Evolutionary conservation across 805 yeast species (phyloP), one percentile per base, ranked within the genome.

Genomic region (Teunomyces kruisii): DNA sequence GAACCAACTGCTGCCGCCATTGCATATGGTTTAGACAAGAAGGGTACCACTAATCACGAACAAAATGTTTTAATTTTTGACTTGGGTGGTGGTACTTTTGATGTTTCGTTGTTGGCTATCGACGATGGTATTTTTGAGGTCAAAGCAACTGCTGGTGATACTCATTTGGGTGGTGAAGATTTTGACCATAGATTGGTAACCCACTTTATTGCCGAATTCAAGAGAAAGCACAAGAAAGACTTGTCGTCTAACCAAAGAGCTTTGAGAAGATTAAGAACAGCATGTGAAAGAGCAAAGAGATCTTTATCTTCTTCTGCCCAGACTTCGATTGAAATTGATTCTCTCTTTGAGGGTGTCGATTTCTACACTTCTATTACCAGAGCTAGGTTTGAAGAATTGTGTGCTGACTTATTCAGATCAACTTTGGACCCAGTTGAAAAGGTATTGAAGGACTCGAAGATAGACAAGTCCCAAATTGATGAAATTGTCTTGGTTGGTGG

Each of bases 401-500:
- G 92, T 81, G 76, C 88, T 59, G 96, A 88, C 61, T 73, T 91
- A 60, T 92, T 92, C 81, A 89, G 88, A 78, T 88, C 88, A 70
- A 92, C 99, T 44, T 76, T 92, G 67, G 91, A 88, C 67, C 97
- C 98, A 44, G 98, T 92, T 55, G 96, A 89, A 74, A 92, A 87
- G 73, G 98, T 92, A 40, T 79, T 92, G 67, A 87, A 87, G 72
- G 99, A 94, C 71, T 83, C 97, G 43, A 92, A 91, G 67, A 79
- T 91, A 53, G 83, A 84, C 70, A 87, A 87, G 74, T 74, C 84
- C 53, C 96, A 88, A 59, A 81, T 92, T 60, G 89, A 92, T 69
- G 99, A 92, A 64, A 90, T 92, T 65, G 98, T 92, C 37, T 78
- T 92, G 43, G 99, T 92, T 64, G 99, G 99, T 79, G 99, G 99